phyloP scores from a whole-genome alignment of 1,284 basidiomycete species.

The Bondarzewia mesenterica region DNA sequence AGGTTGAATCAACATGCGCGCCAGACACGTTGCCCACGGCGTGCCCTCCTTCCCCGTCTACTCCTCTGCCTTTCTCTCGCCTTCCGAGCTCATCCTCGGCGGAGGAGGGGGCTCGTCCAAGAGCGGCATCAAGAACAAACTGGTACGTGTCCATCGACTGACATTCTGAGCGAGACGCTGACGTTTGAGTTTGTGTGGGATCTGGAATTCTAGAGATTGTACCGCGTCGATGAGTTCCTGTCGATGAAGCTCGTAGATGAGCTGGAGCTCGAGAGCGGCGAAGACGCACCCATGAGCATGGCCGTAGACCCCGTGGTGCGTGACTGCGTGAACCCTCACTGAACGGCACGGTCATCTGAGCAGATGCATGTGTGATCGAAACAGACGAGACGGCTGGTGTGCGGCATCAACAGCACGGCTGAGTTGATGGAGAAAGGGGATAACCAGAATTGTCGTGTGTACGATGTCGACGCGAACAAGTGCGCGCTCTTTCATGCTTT shows the following conservation, averaged over 20 bases:
- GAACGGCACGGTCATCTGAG: not conserved
- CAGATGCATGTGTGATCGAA: constrained; percentile 3
- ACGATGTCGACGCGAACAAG: constrained; percentile 53
- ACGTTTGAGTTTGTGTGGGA: not conserved
- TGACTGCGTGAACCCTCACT: not conserved
- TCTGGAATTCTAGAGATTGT: constrained; percentile 57
- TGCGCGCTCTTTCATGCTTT: constrained; percentile 22
- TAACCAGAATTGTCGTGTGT: constrained; percentile 82
- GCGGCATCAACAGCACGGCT: constrained; percentile 77
- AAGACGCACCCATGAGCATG: constrained; percentile 94
- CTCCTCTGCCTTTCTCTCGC: constrained; percentile 75
- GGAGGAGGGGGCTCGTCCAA: constrained; percentile 80
- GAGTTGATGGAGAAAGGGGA: constrained; percentile 53
- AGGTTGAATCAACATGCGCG: no score
- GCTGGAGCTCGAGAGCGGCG: constrained; percentile 67
- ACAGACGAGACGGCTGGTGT: constrained; percentile 51
- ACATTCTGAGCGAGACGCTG: constrained; percentile 1
- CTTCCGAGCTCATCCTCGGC: constrained; percentile 73
- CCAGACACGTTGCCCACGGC: constrained; percentile 69
- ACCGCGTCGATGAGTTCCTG: constrained; percentile 53
- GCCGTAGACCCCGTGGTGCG: constrained; percentile 58
- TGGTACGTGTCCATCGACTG: constrained; percentile 45
- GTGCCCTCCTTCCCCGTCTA: constrained; percentile 81
- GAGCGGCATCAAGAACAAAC: constrained; percentile 87
- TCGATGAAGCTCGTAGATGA: constrained; percentile 58